Evolutionary conservation across 2,329 filamentous ascomycete genomes (phyloP).

Genomic region (Raffaelea deltoideospora): DNA sequence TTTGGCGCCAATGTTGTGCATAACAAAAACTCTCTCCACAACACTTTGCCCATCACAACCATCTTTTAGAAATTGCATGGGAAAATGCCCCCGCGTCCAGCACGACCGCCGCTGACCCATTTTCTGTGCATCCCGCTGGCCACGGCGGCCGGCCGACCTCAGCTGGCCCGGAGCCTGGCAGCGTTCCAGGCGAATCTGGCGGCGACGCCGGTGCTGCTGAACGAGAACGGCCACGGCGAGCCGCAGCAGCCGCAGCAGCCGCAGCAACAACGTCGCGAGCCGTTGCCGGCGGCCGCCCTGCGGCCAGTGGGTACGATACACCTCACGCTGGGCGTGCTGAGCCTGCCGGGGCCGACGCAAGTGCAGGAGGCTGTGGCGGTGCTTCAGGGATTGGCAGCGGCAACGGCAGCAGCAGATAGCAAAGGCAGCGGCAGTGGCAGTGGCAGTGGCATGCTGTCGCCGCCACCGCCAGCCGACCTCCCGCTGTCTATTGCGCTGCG

Average conservation of each 20-base stretch:
- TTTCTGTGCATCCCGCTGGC: conserved; percentile 65
- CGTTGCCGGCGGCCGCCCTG: conserved; percentile 51
- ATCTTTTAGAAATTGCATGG: too few species aligned
- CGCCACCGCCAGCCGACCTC: background rate
- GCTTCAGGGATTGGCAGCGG: conserved; percentile 14
- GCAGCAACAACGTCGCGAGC: too few species aligned
- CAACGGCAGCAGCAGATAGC: background rate
- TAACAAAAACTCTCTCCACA: background rate
- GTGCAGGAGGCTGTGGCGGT: conserved; percentile 26
- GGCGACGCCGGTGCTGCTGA: conserved; percentile 9
- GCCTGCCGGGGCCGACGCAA: conserved; percentile 32
- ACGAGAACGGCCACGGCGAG: conserved; percentile 12
- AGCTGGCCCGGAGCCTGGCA: conserved; percentile 48
- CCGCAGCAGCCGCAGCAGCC: too few species aligned
- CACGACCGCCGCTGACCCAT: conserved; percentile 35
- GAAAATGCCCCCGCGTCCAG: background rate
- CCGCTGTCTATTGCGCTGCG: conserved; percentile 29
- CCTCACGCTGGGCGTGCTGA: conserved; percentile 78
- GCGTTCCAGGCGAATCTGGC: conserved; percentile 46
- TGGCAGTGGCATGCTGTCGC: too few species aligned
- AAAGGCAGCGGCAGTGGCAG: too few species aligned
- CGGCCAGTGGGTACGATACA: conserved; percentile 70
- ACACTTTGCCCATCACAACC: background rate
- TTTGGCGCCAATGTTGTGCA: too few species aligned
- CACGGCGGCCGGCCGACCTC: conserved; percentile 40